Evolutionary conservation across 352 stramenopile species (phyloP).

Genomic region (Pythium phragmitis): DNA sequence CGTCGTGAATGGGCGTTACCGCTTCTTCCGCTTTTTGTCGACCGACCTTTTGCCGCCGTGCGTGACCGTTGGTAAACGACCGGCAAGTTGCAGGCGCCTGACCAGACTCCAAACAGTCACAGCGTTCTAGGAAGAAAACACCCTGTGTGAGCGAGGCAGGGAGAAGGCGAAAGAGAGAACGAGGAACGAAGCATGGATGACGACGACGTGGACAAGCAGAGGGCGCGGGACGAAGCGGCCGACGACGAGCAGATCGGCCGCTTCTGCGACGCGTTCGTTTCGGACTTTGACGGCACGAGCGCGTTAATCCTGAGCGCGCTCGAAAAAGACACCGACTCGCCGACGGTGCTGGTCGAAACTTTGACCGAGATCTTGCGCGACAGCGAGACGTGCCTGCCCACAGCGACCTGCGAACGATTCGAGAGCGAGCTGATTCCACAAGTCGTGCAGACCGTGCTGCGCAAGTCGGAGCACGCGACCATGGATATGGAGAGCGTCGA

Average conservation of each 20-base stretch:
- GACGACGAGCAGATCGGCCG: conserved; percentile 19
- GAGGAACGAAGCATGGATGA: conserved; percentile 7
- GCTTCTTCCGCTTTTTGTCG: not conserved
- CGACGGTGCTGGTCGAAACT: conserved; percentile 2
- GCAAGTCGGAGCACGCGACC: conserved; percentile 17
- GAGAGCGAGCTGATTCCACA: conserved; percentile 58
- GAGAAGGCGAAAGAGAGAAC: not conserved
- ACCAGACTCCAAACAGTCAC: not conserved
- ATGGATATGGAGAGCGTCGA: conserved; percentile 31
- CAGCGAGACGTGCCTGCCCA: conserved; percentile 23
- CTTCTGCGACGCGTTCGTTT: conserved; percentile 37
- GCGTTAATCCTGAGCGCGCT: conserved; percentile 44
- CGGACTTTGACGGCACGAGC: conserved; percentile 56
- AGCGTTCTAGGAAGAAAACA: not conserved
- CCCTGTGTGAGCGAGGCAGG: not conserved
- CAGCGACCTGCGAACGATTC: conserved; percentile 38
- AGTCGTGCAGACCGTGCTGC: conserved; percentile 52
- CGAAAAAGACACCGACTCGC: conserved; percentile 29
- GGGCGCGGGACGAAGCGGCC: not conserved
- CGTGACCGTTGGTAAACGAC: conserved; percentile 6
- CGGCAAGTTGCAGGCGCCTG: not conserved
- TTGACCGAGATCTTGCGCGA: conserved; percentile 20
- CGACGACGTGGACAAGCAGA: not conserved
- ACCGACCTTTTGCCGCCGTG: not conserved
- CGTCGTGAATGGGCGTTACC: conserved; percentile 13